Evolutionary conservation across 1,284 basidiomycete genomes (phyloP).

Genomic region (Ustilago curta): DNA sequence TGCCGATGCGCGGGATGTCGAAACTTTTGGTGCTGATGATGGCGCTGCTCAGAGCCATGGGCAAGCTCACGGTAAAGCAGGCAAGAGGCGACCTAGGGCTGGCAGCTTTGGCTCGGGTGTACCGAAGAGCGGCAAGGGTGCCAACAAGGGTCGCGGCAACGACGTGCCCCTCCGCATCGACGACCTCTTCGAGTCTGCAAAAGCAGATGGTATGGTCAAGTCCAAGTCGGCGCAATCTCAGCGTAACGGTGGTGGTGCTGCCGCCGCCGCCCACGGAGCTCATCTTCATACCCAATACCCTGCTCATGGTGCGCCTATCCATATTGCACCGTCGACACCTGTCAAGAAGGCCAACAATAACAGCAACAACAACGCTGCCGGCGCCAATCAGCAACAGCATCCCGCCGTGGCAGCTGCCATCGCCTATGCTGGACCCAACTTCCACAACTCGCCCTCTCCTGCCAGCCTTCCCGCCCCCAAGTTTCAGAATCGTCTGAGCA

Average conservation of each 20-base stretch:
- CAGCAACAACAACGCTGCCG: conserved; percentile 7
- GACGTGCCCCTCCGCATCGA: conserved; percentile 50
- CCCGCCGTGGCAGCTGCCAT: conserved; percentile 41
- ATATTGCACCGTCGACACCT: conserved; percentile 42
- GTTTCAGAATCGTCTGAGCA: conserved; percentile 46
- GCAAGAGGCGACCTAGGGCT: conserved; percentile 37
- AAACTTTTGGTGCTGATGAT: conserved; percentile 52
- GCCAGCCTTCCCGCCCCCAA: conserved; percentile 62
- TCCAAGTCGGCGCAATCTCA: conserved; percentile 33
- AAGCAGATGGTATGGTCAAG: conserved; percentile 24
- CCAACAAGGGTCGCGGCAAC: conserved; percentile 28
- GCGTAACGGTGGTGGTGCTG: conserved; percentile 12
- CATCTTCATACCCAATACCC: conserved; percentile 29
- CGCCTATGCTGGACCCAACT: conserved; percentile 63
- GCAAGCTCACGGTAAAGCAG: conserved; percentile 19
- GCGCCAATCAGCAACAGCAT: conserved; percentile 27
- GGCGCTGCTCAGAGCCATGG: conserved; percentile 11
- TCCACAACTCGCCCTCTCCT: conserved; percentile 65
- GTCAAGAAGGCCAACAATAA: conserved; percentile 46
- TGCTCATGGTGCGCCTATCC: conserved; percentile 41
- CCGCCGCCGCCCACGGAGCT: conserved; percentile 5
- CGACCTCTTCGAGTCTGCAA: conserved; percentile 46
- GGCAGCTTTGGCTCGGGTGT: conserved; percentile 47
- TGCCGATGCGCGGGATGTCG: conserved; percentile 57
- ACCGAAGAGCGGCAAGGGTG: conserved; percentile 26